Base-by-base conservation (phyloP, 2,329 filamentous ascomycete species). In the Penicillium oxalicum region DNA sequence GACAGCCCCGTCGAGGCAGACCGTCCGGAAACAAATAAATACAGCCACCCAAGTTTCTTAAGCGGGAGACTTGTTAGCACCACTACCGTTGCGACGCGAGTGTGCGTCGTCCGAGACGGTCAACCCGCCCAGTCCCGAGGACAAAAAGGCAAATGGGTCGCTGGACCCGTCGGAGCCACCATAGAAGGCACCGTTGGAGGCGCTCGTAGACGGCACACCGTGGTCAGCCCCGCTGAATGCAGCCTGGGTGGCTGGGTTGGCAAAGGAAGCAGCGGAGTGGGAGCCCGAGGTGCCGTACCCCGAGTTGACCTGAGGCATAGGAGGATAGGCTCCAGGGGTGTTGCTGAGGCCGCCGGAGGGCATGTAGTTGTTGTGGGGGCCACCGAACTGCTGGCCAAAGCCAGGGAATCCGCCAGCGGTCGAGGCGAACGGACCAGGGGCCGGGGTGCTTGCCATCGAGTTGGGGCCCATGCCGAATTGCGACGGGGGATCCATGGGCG, bases 221-320 rank as follows among this genome's bases (percentile, higher is more conserved):
- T 93, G 91, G 60, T 85, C 85, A 35, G 88, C 90, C 36, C 87
- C 88, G 66, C 88, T 88, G 77, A 98, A 98, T 26, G 93, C 91
- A 52, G 90, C 90, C 74, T 97, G 91, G 12, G 91, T 89, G 54
- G 89, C 87, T 54, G 91, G 88, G 75, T 90, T 94, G 66, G 95
- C 91, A 64, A 98, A 97, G 4, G 86, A 86, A 9, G 89, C 87
- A 37, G 87, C 87, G 25, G 87, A 87, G 70, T 93, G 89, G 59
- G 89, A 85, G 45, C 84, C 83, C 47, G 83, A 84, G 38, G 87
- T 85, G 50, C 84, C 84, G 60, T 84, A 95, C 61, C 90, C 87
- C 34, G 86, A 88, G 68, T 88, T 88, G 71, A 96, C 81, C 57
- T 72, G 70, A 38, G 70, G 69, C 70, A 74, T 74, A 5, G 88